Evolutionary conservation across 2,329 filamentous ascomycete species (phyloP), one percentile per base, ranked within the genome.

Genomic region (Colletotrichum sidae): DNA sequence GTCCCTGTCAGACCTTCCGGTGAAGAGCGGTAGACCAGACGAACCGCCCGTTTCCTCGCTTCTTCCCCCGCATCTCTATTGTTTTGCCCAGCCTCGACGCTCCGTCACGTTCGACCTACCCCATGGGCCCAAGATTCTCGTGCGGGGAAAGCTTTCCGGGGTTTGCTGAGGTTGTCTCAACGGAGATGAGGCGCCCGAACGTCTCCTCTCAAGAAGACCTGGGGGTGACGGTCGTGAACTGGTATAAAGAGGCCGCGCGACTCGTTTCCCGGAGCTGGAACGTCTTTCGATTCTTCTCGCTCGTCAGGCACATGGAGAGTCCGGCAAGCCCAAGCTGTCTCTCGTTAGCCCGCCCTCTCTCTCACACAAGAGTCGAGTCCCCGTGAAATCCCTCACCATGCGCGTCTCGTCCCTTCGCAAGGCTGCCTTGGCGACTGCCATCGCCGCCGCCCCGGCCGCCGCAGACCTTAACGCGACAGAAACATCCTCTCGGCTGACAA

Each of bases 381-480:
- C 8, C 39, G n/a, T 45, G 39, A 44, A 33, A 39, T 8, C 13
- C 12, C 8, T 53, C 34, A 42, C 42, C 2, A 65, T 65, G 62
- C 57, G 62, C 45, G 12, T 52, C 57, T 62, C 52, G 13, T 42
- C 35, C 51, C 25, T 62, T 37, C 57, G 57, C 35, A 34, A 39
- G 39, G 53, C 64, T 15, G 60, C 45, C 41, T 39, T 65, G 34
- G 56, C 46, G 15, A 17, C 53, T 17, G 55, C 50, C 35, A 8
- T 62, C 11, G 52, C 60, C 15, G 41, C 60, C 6, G 41, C 33
- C 41, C 45, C 53, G 62, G 72, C 69, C 3, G 41, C 67, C 3
- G 75, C 74, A 4, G 63, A 68, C 51, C 68, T 77, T 67, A 74
- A 73, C 60, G 75, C 76, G 47, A 81, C 70, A 33, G 75, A 78